phyloP scores from a whole-genome alignment of 164 flowering plant genomes.

The Umbilicus rupestris region DNA sequence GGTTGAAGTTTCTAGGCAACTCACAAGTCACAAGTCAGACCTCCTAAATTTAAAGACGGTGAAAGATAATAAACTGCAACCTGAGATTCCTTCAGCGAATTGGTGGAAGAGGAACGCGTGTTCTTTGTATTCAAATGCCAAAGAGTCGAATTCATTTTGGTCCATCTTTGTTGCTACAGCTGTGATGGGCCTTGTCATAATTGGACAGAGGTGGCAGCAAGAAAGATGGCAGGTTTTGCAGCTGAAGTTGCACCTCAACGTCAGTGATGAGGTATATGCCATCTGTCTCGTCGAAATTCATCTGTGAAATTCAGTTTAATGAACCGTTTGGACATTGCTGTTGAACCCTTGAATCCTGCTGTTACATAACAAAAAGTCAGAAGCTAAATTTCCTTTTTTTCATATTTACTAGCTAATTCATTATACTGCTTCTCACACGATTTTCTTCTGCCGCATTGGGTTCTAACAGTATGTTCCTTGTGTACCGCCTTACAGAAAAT shows the following conservation, averaged over 20 bases:
- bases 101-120: constrained; percentile 85
- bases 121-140: constrained; percentile 61
- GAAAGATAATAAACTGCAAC: not conserved
- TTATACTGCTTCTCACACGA: not conserved
- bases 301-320: too few relatives aligned
- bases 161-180: constrained; percentile 81
- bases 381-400: too few relatives aligned
- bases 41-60: not conserved
- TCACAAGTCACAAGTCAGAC: not conserved
- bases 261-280: constrained; percentile 48
- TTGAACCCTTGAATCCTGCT: too few relatives aligned
- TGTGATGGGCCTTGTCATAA: constrained; percentile 78
- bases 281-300: too few relatives aligned
- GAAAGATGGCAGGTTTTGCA: constrained; percentile 73
- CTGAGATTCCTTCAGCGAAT: not conserved
- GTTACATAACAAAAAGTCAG: too few relatives aligned
- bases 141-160: constrained; percentile 74
- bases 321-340: too few relatives aligned
- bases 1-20: not conserved
- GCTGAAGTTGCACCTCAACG: constrained; percentile 43
- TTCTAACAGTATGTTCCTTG: not conserved
- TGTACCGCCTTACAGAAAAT: not conserved
- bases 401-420: not conserved
- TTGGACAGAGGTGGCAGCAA: constrained; percentile 86
- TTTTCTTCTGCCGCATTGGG: not conserved